Evolutionary conservation across 192 early-diverging fungal species (phyloP), one percentile per base, ranked within the genome.

Genomic region (Rhizophagus clarus): DNA sequence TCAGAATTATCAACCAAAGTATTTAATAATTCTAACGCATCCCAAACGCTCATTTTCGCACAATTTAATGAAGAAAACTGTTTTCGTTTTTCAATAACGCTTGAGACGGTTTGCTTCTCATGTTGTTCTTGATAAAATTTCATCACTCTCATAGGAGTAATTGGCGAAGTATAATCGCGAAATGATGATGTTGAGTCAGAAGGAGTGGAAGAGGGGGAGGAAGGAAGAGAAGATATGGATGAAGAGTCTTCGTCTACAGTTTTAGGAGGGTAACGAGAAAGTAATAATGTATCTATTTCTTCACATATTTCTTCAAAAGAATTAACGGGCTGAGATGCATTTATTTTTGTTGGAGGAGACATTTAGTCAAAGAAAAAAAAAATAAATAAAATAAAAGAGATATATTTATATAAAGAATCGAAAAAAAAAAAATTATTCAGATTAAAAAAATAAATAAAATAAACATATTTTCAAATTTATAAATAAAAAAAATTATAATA

Each of bases 1-100:
- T 90, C 89, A 40, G 83, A 85, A 31, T 90, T 81, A 69, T 90
- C 89, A 2, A 83, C 79, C 15, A 90, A 49, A 0, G 32, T 56
- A 81, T 89, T 82, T 32, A 90, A 75, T 8, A 83, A 32, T 62
- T 88, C 82, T 73, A 90, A 34, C 0, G 80, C 89, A 72, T 85
- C 73, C 89, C 89, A 90, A 22, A 90, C 82, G 29, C 88, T 75
- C 80, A 87, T 83, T 26, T 64, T 22, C 9, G 66, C 61, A 49
- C 79, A 56, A 14, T 84, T 79, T 5, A 82, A 34, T 5, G 60
- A 12, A 1, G 47, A 40, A 61, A 83, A 87, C 6, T 82, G 56
- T 29, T 42, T 31, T 45, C 83, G 84, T 42, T 78, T 63, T 2
- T 45, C 71, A 22, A 83, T 34, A 2, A 87, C 85, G 72, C 76